phyloP scores from a whole-genome alignment of 352 stramenopile genomes.

The Phytophthora multivora region DNA sequence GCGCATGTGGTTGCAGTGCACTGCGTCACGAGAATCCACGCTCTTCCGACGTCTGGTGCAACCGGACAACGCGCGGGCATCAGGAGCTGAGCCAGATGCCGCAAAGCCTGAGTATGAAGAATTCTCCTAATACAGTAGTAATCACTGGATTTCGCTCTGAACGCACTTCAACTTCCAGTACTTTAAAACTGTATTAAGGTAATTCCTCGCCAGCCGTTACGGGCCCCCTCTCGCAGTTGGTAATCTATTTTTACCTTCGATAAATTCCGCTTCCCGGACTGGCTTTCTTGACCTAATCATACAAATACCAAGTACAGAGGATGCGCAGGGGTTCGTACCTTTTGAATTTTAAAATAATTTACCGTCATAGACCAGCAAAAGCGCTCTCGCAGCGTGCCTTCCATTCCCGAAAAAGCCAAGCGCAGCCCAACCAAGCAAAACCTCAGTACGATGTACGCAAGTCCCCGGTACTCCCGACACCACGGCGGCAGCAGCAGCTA shows the following conservation, averaged over 20 bases:
- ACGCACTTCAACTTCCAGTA: too few species aligned
- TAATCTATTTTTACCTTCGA: slow-evolving; percentile 27
- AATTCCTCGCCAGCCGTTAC: too few species aligned
- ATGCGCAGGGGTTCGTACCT: slow-evolving; percentile 2
- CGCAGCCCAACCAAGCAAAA: slow-evolving; percentile 18
- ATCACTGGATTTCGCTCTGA: too few species aligned
- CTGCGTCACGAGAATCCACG: slow-evolving; percentile 23
- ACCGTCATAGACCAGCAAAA: slow-evolving; percentile 8
- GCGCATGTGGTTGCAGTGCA: slow-evolving; percentile 26
- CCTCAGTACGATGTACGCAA: slow-evolving; percentile 38
- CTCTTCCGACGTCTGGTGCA: slow-evolving; percentile 40
- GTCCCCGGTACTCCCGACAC: slow-evolving; percentile 43
- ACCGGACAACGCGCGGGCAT: slow-evolving; percentile 21
- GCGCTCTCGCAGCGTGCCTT: neutral
- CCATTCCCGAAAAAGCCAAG: slow-evolving; percentile 51
- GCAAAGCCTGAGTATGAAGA: slow-evolving; percentile 8
- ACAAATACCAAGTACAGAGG: slow-evolving; percentile 4
- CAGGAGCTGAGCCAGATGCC: neutral
- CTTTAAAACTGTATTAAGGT: neutral
- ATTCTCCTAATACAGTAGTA: too few species aligned
- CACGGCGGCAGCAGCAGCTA: slow-evolving; percentile 30
- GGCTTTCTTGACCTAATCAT: slow-evolving; percentile 20
- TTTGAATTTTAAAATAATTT: slow-evolving; percentile 23
- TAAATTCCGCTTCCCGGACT: slow-evolving; percentile 24
- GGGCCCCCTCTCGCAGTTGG: slow-evolving; percentile 4